Base-by-base conservation (phyloP, 495 filamentous ascomycete genomes). In the Tuber microsphaerosporum region DNA sequence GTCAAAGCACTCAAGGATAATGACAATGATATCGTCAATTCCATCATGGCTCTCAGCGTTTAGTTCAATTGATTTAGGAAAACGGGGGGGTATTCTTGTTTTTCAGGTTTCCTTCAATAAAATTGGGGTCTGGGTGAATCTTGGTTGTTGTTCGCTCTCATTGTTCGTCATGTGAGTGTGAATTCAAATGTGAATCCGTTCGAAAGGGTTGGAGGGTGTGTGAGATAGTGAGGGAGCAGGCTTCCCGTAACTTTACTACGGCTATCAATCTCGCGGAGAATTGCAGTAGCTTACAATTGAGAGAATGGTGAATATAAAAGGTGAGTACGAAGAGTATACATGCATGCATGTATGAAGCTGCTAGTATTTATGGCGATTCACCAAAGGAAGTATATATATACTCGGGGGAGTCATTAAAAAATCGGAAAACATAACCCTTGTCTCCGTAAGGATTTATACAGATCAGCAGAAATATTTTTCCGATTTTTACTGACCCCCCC, bases 1-100 rank as follows among this genome's bases (percentile, higher is more conserved):
- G 91, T 98, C 87, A 98, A 97, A 86, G 96, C 96, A 43, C 88
- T 99, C 76, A 94, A 95, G 88, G 93, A 97, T 88, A 97, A 99
- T 85, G 93, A 97, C 86, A 97, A 97, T 82, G 96, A 99, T 85
- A 98, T 99, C 87, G 96, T 99, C 86, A 98, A 98, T 89, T 97
- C 94, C 75, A 99, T 99, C 87, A 99, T 99, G 95, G 93, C 94
- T 80, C 88, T 99, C 85, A 97, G 94, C 87, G 92, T 97, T 92
- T 99, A 89, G 88, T 69, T 22, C 65, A 76, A 26, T 16, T 65
- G 41, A 17, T 72, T 80, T 71, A 51, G 43, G 71, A 70, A 77
- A 78, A 14, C 44, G 41, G 14, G 10, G n/a, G 51, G 12, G 26
- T 65, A 31, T 65, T 65, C 56, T 65, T 56, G 22, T 44, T 70